Percentiles rank a stretch among this genome's conserved stretches.
Conservation (phyloP, 306 rosid species). For the Rubus parviflorus region DNA sequence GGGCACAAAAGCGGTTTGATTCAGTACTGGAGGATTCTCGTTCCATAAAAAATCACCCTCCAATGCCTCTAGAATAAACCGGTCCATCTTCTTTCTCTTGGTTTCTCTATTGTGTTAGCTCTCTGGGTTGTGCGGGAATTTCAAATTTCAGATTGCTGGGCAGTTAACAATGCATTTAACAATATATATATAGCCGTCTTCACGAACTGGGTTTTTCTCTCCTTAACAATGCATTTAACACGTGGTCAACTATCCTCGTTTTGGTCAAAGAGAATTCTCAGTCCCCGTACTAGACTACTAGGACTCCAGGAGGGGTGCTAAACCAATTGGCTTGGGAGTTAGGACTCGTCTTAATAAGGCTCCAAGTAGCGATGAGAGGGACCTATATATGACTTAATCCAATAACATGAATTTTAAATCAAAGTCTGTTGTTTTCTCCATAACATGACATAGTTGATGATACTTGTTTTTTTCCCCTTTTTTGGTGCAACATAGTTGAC, state of each 20-base stretch:
- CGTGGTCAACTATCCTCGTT: constrained; percentile 18
- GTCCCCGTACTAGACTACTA: not conserved
- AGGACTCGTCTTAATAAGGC: no score
- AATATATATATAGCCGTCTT: not conserved
- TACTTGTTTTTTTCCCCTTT: no score
- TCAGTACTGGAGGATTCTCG: constrained; percentile 20
- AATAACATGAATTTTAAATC: no score
- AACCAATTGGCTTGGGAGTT: not conserved
- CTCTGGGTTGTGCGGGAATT: not conserved
- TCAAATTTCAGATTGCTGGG: constrained; percentile 10
- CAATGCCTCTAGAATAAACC: constrained; percentile 31
- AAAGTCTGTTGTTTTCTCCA: no score
- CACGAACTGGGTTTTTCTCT: not conserved
- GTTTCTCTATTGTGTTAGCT: not conserved
- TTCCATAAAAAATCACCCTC: constrained; percentile 47
- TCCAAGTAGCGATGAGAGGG: no score
- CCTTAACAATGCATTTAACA: constrained; percentile 22
- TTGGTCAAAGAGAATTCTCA: not conserved
- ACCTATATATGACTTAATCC: no score
- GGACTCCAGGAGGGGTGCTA: not conserved
- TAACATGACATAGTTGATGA: no score
- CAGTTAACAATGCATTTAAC: no score
- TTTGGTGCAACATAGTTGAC: no score
- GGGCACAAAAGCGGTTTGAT: constrained; percentile 46
- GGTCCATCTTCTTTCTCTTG: constrained; percentile 25